Percentiles rank a stretch among this genome's conserved stretches.
Conservation (phyloP, 345 rosid species). For the Melaleuca quinquenervia region DNA sequence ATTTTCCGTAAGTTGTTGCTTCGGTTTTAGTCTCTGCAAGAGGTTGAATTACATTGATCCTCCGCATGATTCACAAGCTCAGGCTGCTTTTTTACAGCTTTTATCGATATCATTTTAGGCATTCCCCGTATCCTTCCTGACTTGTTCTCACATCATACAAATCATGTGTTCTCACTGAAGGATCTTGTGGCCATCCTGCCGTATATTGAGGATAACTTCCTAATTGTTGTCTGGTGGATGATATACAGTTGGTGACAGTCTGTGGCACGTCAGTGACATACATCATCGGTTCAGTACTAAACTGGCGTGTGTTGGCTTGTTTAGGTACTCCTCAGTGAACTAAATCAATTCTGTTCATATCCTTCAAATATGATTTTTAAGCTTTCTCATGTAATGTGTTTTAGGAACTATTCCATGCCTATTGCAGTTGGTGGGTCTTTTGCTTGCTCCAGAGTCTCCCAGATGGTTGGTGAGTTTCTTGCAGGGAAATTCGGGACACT, state of each 20-base stretch:
- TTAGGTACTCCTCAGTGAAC: conserved; percentile 7
- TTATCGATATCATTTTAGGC: neutral
- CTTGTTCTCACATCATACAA: neutral
- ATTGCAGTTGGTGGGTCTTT: conserved; percentile 11
- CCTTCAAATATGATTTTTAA: neutral
- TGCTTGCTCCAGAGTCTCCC: conserved; percentile 23
- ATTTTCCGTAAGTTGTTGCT: neutral
- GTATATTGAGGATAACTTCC: neutral
- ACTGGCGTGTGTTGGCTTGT: conserved; percentile 19
- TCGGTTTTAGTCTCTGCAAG: neutral
- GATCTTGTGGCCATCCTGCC: neutral
- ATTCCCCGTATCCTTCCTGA: neutral
- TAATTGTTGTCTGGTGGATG: neutral
- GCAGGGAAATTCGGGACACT: neutral
- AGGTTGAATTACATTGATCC: neutral
- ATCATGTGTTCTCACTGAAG: neutral
- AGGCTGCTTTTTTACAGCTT: neutral
- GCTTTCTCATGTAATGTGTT: neutral
- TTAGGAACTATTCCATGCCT: conserved; percentile 12
- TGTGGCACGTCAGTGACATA: conserved; percentile 12
- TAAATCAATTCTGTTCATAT: neutral
- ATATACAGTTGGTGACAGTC: conserved; percentile 12
- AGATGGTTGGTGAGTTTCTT: conserved; percentile 23
- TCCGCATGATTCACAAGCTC: neutral
- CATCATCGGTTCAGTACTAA: conserved; percentile 11